phyloP scores from a whole-genome alignment of 306 rosid genomes.

The Elaeagnus macrophylla region DNA sequence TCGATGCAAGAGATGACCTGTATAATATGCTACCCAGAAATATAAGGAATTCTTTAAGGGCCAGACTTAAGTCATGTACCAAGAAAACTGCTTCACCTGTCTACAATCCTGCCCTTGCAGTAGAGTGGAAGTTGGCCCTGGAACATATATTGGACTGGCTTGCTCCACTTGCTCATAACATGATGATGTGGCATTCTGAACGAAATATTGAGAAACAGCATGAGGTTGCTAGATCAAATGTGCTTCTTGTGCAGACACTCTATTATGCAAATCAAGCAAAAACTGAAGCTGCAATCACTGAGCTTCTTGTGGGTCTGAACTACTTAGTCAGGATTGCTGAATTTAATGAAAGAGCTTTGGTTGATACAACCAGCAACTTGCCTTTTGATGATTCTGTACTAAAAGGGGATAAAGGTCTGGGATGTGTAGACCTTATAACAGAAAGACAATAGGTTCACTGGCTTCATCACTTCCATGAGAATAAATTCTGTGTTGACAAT shows the following conservation, averaged over 20 bases:
- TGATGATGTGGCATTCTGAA: constrained; percentile 65
- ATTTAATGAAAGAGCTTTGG: constrained; percentile 16
- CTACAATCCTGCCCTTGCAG: constrained; percentile 31
- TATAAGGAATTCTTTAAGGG: constrained; percentile 42
- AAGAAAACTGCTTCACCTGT: constrained; percentile 26
- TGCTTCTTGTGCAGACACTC: constrained; percentile 68
- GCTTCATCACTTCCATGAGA: no score
- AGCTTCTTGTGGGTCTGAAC: constrained; percentile 73
- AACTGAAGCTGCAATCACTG: constrained; percentile 66
- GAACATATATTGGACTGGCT: constrained; percentile 58
- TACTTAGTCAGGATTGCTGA: constrained; percentile 32
- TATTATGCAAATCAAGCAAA: constrained; percentile 57
- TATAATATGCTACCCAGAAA: constrained; percentile 54
- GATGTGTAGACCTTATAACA: no score
- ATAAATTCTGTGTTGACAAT: no score
- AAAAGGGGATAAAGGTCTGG: not conserved
- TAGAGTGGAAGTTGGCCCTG: constrained; percentile 37
- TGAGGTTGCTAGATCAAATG: constrained; percentile 22
- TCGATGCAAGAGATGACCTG: constrained; percentile 42
- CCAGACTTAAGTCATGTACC: constrained; percentile 38
- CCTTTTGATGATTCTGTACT: constrained; percentile 14
- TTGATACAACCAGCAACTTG: constrained; percentile 16
- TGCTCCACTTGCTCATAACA: constrained; percentile 72
- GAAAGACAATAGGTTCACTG: no score
- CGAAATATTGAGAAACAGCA: constrained; percentile 58